These are phyloP conservation scores for Russula earlei DNA, from an alignment of 768 basidiomycete genomes.

Conservation along the genomic window DNA sequence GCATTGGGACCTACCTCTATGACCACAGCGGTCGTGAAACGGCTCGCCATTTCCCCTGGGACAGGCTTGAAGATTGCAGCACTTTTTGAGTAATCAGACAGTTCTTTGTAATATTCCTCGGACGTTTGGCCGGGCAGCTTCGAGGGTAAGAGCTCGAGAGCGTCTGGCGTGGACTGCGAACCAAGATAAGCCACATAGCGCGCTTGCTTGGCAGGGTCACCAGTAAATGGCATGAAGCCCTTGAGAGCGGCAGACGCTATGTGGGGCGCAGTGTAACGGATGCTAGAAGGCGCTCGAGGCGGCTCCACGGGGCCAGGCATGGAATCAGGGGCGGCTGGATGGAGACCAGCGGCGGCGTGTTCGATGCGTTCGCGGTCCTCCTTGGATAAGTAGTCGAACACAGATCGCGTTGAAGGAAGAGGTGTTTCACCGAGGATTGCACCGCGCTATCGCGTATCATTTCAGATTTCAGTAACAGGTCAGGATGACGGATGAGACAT, in stretches of 20 bases:
- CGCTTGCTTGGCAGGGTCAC: constrained; percentile 68
- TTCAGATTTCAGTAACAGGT: not conserved
- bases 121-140: constrained; percentile 47
- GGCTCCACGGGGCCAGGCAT: constrained; percentile 24
- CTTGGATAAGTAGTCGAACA: constrained; percentile 91
- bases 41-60: constrained; percentile 82
- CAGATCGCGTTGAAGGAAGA: constrained; percentile 62
- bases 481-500: too few relatives aligned
- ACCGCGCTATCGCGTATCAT: constrained; percentile 52
- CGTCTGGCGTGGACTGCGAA: constrained; percentile 48
- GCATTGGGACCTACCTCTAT: constrained; percentile 57
- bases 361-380: constrained; percentile 84
- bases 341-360: constrained; percentile 35
- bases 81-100: constrained; percentile 78
- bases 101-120: constrained; percentile 72
- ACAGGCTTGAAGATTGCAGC: constrained; percentile 89
- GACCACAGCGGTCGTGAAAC: constrained; percentile 79
- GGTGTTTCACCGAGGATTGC: constrained; percentile 73
- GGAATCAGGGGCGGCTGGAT: constrained; percentile 22
- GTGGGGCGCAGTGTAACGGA: constrained; percentile 49
- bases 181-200: constrained; percentile 79
- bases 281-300: constrained; percentile 27
- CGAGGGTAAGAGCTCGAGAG: constrained; percentile 38
- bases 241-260: constrained; percentile 78
- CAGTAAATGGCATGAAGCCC: constrained; percentile 85